Base-by-base conservation (phyloP, 2,329 filamentous ascomycete genomes). In the Blumeria hordei region DNA sequence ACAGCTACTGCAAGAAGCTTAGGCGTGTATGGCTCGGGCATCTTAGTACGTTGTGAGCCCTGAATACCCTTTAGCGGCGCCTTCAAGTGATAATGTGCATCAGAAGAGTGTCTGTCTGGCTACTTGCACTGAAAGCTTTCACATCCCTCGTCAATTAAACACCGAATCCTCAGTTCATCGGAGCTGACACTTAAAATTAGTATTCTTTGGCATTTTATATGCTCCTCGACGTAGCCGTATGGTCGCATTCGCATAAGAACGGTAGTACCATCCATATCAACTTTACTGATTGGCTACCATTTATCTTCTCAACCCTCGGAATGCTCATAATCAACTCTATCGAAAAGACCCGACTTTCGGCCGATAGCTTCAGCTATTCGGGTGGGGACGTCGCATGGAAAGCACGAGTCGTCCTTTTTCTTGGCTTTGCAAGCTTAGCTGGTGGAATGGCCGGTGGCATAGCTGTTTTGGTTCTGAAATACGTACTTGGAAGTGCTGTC, bases 321-420 rank as follows among this genome's bases (percentile, higher is more conserved):
- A 82, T 83, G 77, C 72, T 83, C 57, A 81, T 82, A 66, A 82
- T 82, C 71, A 82, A 83, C 71, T 77, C 73, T 60, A 78, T 81
- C 59, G 78, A 82, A 69, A 81, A 83, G 68, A 70, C 77, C 57
- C 74, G 79, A 54, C 71, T 83, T 58, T 76, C 76, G 61, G 72
- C 75, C 62, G 77, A 83, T 68, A 74, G 71, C 55, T 80, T 80
- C 66, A 74, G 72, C 59, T 80, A 82, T 67, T 73, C 72, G 57
- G 77, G 79, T 51, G 73, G 70, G 52, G 76, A 76, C 11, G 78
- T 83, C 33, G 78, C 79, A 9, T 81, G 78, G 78, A 80, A 82
- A 71, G 79, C 78, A 18, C 73, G 79, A 57, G 76, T 82, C 33
- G 78, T 83, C 45, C 70, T 83, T 45, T 82, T 82, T 66, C 67